Conservation (phyloP, 2,329 filamentous ascomycete genomes). For the Colletotrichum chrysophilum region DNA sequence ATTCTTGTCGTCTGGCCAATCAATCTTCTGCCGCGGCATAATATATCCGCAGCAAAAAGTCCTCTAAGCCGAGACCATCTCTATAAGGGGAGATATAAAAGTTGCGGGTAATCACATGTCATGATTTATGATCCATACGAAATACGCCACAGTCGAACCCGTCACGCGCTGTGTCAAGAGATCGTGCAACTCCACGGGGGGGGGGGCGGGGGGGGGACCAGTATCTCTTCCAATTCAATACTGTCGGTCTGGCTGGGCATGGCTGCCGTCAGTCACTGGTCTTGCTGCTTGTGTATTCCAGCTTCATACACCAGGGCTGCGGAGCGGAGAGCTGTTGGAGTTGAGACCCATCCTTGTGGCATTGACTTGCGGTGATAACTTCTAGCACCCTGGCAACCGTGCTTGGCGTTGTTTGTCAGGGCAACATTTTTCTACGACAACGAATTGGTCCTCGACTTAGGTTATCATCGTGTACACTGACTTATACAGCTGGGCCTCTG, state of each 20-base stretch:
- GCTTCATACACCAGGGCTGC: fast-evolving
- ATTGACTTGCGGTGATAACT: background rate
- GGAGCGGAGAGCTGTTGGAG: background rate
- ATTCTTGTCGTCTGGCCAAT: background rate
- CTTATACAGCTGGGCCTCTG: too few relatives aligned
- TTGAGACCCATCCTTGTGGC: background rate
- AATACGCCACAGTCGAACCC: background rate
- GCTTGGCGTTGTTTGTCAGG: too few relatives aligned
- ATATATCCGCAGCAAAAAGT: background rate
- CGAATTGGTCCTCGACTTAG: too few relatives aligned
- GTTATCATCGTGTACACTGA: too few relatives aligned
- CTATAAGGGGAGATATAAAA: fast-evolving
- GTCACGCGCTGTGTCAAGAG: background rate
- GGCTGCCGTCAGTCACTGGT: background rate
- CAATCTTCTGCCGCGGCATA: background rate
- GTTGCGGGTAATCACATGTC: background rate
- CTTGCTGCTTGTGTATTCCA: background rate
- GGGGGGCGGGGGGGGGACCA: too few relatives aligned
- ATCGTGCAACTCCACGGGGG: background rate
- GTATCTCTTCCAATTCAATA: fast-evolving
- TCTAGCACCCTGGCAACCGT: too few relatives aligned
- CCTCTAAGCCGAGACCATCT: fast-evolving
- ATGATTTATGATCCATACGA: background rate
- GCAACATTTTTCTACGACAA: too few relatives aligned
- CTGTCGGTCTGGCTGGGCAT: fast-evolving